A percentile compares a stretch with the other conserved stretches of the same genome.
phyloP scores from a whole-genome alignment of 306 rosid genomes.

The Albizia julibrissin region DNA sequence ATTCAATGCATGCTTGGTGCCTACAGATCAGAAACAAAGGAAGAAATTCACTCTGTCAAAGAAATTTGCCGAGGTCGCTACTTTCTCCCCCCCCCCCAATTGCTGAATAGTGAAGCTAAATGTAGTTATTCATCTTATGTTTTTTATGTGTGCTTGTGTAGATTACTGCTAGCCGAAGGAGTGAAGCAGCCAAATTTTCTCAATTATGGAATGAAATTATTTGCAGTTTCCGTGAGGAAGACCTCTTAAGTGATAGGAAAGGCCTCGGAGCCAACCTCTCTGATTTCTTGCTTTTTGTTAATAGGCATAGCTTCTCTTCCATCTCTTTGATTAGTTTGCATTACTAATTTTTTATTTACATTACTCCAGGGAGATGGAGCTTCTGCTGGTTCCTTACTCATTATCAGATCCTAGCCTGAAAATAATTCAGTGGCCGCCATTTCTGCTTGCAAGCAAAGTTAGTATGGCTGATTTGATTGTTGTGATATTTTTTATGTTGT shows the following conservation, averaged over 20 bases:
- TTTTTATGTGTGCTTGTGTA: slow-evolving; percentile 43
- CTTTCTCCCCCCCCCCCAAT: slow-evolving; percentile 11
- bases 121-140: slow-evolving; percentile 18
- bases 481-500: slow-evolving; percentile 26
- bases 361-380: slow-evolving; percentile 91
- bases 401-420: slow-evolving; percentile 74
- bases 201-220: slow-evolving; percentile 97
- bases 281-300: slow-evolving; percentile 15
- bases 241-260: slow-evolving; percentile 89
- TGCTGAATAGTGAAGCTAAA: slow-evolving; percentile 15
- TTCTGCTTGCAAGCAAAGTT: slow-evolving; percentile 97
- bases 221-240: slow-evolving; percentile 97
- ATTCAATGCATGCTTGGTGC: slow-evolving; percentile 87
- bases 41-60: slow-evolving; percentile 72
- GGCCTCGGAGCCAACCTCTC: slow-evolving; percentile 39
- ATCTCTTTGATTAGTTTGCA: slow-evolving; percentile 19
- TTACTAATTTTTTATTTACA: slow-evolving; percentile 32
- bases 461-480: slow-evolving; percentile 27
- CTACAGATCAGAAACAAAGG: slow-evolving; percentile 71
- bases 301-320: slow-evolving; percentile 36
- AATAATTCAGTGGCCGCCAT: slow-evolving; percentile 98
- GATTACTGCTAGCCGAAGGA: slow-evolving; percentile 83
- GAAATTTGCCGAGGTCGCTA: slow-evolving; percentile 74
- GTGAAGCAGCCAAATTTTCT: slow-evolving; percentile 96
- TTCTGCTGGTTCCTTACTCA: slow-evolving; percentile 90